phyloP scores from a whole-genome alignment of 257 asterid species.

The Catharanthus roseus region DNA sequence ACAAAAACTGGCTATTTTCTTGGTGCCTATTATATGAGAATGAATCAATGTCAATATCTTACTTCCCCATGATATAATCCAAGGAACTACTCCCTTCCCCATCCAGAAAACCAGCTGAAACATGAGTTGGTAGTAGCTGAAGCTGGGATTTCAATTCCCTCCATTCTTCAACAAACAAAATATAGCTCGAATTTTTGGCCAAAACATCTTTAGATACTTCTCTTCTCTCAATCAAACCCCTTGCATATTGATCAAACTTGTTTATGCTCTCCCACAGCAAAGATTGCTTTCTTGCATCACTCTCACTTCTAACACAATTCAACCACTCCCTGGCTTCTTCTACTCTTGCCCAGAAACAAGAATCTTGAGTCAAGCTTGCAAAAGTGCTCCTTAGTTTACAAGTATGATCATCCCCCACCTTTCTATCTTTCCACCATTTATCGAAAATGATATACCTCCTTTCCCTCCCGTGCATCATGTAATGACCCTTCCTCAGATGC shows the following conservation, averaged over 20 bases:
- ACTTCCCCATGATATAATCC: constrained; percentile 20
- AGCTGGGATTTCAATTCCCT: constrained; percentile 40
- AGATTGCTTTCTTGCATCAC: constrained; percentile 34
- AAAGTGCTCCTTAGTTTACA: constrained; percentile 51
- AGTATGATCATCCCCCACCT: constrained; percentile 35
- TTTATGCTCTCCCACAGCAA: constrained; percentile 37
- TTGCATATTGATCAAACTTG: constrained; percentile 58
- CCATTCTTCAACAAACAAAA: constrained; percentile 58
- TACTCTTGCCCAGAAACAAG: constrained; percentile 86
- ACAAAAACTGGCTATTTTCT: not conserved
- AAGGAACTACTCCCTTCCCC: constrained; percentile 26
- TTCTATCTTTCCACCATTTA: constrained; percentile 73
- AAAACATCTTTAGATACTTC: constrained; percentile 77
- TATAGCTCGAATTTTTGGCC: constrained; percentile 74
- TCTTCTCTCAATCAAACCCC: constrained; percentile 51
- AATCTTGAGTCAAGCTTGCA: constrained; percentile 74
- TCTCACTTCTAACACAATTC: constrained; percentile 30
- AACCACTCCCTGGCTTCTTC: constrained; percentile 71
- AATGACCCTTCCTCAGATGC: constrained; percentile 72
- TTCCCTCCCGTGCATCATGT: constrained; percentile 66
- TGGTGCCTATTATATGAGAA: not conserved
- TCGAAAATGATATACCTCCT: constrained; percentile 67
- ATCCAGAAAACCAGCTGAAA: constrained; percentile 33
- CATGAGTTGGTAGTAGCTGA: constrained; percentile 36
- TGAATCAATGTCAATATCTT: not conserved